Evolutionary conservation across 306 rosid genomes (phyloP).

Genomic region (Cicer chorassanicum): DNA sequence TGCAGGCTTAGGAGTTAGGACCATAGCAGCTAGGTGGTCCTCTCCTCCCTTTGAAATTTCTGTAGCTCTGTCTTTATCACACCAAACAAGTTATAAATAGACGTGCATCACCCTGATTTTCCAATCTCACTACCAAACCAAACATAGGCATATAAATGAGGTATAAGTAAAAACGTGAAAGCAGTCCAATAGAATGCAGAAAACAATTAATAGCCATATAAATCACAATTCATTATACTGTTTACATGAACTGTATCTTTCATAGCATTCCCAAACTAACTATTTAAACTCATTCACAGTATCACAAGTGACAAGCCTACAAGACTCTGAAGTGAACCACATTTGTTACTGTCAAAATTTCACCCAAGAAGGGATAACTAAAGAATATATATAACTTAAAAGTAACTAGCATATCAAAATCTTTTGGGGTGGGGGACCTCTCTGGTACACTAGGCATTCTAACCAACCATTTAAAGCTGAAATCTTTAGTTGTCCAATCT

Average conservation of each 20-base stretch:
- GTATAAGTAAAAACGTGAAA: background rate
- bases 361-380: slow-evolving; percentile 27
- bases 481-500: slow-evolving; percentile 29
- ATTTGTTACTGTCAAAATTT: slow-evolving; percentile 29
- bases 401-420: slow-evolving; percentile 22
- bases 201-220: slow-evolving; percentile 26
- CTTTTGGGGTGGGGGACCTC: background rate
- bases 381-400: slow-evolving; percentile 34
- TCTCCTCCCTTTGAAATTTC: background rate
- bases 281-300: slow-evolving; percentile 31
- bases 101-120: background rate
- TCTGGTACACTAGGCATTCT: slow-evolving; percentile 22
- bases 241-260: slow-evolving; percentile 36
- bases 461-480: slow-evolving; percentile 36
- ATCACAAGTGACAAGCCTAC: slow-evolving; percentile 39
- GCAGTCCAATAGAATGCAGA: slow-evolving; percentile 1
- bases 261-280: slow-evolving; percentile 31
- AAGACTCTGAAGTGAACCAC: slow-evolving; percentile 18
- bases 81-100: background rate
- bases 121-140: background rate
- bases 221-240: slow-evolving; percentile 31
- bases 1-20: background rate
- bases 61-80: background rate
- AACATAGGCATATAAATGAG: background rate
- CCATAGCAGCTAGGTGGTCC: background rate